Conservation (phyloP, 2,329 filamentous ascomycete species). For the Colletotrichum sp. region DNA sequence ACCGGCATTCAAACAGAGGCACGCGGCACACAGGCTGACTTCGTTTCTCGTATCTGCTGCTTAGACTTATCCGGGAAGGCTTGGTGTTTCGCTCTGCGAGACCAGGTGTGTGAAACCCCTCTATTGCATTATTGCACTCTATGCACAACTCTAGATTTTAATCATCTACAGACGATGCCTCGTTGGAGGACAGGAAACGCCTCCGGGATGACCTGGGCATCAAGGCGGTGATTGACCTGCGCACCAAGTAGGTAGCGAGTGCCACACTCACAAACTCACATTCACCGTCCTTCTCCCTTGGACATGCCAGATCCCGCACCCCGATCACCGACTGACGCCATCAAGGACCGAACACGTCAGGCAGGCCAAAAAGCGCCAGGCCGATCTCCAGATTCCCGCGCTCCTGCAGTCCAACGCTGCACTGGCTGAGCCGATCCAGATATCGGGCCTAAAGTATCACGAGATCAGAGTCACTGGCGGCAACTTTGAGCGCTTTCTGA, state of each 20-base stretch:
- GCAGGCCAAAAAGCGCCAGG: conserved; percentile 66
- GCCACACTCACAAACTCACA: background rate
- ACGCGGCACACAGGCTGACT: background rate
- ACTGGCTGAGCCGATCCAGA: conserved; percentile 61
- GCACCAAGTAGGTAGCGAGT: conserved; percentile 65
- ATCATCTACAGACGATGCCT: conserved; percentile 68
- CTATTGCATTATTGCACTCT: background rate
- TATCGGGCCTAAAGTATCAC: conserved; percentile 67
- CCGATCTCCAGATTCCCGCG: conserved; percentile 47
- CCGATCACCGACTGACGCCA: background rate
- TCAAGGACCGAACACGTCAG: conserved; percentile 74
- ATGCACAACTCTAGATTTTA: background rate
- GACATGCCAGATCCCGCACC: conserved; percentile 3
- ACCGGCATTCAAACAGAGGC: background rate
- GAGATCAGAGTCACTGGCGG: conserved; percentile 78
- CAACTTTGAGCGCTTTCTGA: conserved; percentile 70
- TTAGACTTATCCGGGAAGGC: conserved; percentile 61
- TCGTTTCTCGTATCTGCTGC: background rate
- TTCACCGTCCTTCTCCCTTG: background rate
- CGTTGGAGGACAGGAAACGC: conserved; percentile 63
- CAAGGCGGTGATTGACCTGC: conserved; percentile 77
- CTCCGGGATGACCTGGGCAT: conserved; percentile 68
- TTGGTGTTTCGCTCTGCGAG: conserved; percentile 73
- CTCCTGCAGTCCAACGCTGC: conserved; percentile 53
- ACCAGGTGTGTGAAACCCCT: conserved; percentile 46